Percentiles rank a stretch among this genome's conserved stretches.
Conservation (phyloP, 106 monocot genomes). For the Phalaenopsis equestris region DNA sequence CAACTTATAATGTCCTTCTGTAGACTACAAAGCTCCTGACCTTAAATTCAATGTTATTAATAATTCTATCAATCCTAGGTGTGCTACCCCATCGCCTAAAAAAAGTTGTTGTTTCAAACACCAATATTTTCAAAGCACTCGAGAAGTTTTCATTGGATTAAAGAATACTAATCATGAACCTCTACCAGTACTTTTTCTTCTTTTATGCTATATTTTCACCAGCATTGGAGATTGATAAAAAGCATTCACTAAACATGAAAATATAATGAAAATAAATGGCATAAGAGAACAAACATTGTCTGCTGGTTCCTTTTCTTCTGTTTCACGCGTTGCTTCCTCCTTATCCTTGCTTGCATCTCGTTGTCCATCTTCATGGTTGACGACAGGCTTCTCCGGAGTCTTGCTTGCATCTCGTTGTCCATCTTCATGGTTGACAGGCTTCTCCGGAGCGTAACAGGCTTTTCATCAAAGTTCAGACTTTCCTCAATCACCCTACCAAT, state of each 20-base stretch:
- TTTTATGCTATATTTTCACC: neutral
- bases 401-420: neutral
- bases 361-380: slow-evolving; percentile 16
- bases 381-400: slow-evolving; percentile 20
- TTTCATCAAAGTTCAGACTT: slow-evolving; percentile 23
- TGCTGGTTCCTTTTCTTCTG: slow-evolving; percentile 39
- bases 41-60: no score
- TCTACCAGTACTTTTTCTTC: neutral
- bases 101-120: neutral
- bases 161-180: neutral
- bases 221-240: neutral
- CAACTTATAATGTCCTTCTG: no score
- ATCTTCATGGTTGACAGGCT: slow-evolving; percentile 18
- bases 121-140: neutral
- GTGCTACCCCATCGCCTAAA: neutral
- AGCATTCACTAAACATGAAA: neutral
- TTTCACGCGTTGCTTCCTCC: slow-evolving; percentile 25
- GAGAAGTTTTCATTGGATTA: neutral
- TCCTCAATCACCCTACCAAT: slow-evolving; percentile 27
- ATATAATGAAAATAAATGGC: neutral
- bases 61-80: no score
- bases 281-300: slow-evolving; percentile 34
- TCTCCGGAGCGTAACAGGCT: slow-evolving; percentile 19
- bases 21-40: no score
- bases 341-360: slow-evolving; percentile 27